Evolutionary conservation across 140 eudicot genomes (phyloP), one percentile per base, ranked within the genome.

Genomic region (Anethum foeniculum): DNA sequence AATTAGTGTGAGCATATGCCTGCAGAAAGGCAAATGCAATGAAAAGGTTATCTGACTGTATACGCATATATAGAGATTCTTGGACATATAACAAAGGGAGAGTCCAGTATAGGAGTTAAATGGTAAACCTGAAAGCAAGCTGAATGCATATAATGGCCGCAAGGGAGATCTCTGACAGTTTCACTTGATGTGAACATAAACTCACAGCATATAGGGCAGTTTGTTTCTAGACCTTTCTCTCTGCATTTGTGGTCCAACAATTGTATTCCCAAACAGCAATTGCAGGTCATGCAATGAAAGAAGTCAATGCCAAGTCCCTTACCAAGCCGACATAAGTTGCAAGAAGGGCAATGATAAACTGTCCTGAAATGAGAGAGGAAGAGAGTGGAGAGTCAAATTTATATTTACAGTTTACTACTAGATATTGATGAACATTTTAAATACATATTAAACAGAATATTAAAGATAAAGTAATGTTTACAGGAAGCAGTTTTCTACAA

Each of bases 81-180:
- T 74, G 34, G 6, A 44, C 34, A 23, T 25, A 74, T 74, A 74
- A 74, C 60, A 44, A 44, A 3, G 38, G 32, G 13, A 73, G 34
- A 25, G 38, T 43, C 13, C 39, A 44, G 38, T 14, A 9, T n/a
- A 11, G 15, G 36, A 62, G 36, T 9, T 4, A 47, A 65, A 83
- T 56, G 78, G 41, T 62, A 76, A 21, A 95, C 99, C 97, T 91
- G 99, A 87, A 96, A 96, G 88, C 99, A 96, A 82, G 99, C 93
- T 72, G 99, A 91, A 88, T 96, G 99, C 99, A 96, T 96, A 81
- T 86, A 93, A 91, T 96, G 99, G 76, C 99, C 99, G 83, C 99
- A 96, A 7, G 98, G 98, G 76, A 96, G 97, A 8, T 91, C 93
- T 87, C 99, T 86, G 74, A 96, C 97, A 69, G 93, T 82, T 69